Conservation (phyloP, 805 yeast genomes). For the Kodamaea hsintzibuensis region DNA sequence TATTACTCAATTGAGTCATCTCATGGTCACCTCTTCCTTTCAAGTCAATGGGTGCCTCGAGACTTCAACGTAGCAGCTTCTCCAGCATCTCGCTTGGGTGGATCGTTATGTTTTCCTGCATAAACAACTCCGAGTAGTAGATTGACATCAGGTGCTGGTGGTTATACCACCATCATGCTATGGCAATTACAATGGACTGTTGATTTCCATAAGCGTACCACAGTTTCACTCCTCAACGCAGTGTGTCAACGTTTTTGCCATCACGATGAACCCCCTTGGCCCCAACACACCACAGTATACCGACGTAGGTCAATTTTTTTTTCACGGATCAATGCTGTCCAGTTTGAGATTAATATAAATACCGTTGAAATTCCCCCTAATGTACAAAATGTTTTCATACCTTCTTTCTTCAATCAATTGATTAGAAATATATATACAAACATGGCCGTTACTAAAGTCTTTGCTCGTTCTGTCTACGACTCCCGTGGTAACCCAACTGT, state of each 20-base stretch:
- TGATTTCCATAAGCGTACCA: neutral
- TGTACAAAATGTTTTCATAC: neutral
- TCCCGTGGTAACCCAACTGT: slow-evolving; percentile 99
- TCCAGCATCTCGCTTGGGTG: neutral
- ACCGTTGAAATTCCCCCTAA: slow-evolving; percentile 4
- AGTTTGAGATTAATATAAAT: neutral
- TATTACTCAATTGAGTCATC: neutral
- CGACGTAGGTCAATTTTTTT: neutral
- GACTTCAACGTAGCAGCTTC: neutral
- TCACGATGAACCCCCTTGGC: neutral
- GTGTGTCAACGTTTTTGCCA: neutral
- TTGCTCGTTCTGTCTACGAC: slow-evolving; percentile 97
- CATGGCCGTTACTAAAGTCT: slow-evolving; percentile 85
- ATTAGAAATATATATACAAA: slow-evolving; percentile 16
- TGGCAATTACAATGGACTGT: neutral
- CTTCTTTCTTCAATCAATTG: slow-evolving; percentile 9
- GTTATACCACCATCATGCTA: neutral
- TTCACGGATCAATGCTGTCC: neutral
- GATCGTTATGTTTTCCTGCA: neutral
- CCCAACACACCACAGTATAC: neutral
- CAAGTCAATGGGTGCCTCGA: neutral
- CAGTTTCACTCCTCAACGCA: neutral
- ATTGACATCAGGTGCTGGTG: neutral
- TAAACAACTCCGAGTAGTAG: neutral
- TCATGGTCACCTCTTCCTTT: neutral